phyloP scores from a whole-genome alignment of 345 rosid species.

The Salix suchowensis region DNA sequence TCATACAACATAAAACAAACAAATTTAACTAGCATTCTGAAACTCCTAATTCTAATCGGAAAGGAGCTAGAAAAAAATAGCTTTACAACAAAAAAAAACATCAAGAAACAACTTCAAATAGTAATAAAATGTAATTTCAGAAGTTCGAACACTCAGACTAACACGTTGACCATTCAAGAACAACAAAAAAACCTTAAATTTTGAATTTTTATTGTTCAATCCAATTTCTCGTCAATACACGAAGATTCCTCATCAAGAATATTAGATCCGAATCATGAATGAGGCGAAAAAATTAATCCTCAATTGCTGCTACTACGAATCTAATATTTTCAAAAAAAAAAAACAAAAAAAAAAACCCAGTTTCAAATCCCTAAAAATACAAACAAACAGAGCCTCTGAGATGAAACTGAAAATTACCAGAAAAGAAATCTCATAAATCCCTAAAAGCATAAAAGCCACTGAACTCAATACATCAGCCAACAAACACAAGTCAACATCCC shows the following conservation, averaged over 20 bases:
- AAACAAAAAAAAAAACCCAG: not conserved
- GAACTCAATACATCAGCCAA: not conserved
- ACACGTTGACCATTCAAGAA: not conserved
- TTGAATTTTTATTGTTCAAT: not conserved
- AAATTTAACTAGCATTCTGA: not conserved
- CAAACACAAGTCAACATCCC: not conserved
- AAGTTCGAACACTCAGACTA: not conserved
- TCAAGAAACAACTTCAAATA: not conserved
- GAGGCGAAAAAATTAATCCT: not conserved
- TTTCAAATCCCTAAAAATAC: not conserved
- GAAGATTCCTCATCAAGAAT: not conserved
- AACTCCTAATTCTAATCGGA: not conserved
- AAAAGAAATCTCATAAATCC: not conserved
- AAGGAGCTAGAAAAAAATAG: not conserved
- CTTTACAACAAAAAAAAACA: not conserved
- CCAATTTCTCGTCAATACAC: not conserved
- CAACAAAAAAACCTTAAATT: not conserved
- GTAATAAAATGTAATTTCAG: not conserved
- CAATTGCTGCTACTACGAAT: not conserved
- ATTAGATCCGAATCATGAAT: not conserved
- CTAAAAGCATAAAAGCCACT: not conserved
- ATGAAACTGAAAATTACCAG: not conserved
- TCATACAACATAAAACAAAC: not conserved
- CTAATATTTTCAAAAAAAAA: not conserved
- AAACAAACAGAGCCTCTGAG: not conserved